phyloP scores from a whole-genome alignment of 1,284 basidiomycete species.

The Rhizoctonia solani region DNA sequence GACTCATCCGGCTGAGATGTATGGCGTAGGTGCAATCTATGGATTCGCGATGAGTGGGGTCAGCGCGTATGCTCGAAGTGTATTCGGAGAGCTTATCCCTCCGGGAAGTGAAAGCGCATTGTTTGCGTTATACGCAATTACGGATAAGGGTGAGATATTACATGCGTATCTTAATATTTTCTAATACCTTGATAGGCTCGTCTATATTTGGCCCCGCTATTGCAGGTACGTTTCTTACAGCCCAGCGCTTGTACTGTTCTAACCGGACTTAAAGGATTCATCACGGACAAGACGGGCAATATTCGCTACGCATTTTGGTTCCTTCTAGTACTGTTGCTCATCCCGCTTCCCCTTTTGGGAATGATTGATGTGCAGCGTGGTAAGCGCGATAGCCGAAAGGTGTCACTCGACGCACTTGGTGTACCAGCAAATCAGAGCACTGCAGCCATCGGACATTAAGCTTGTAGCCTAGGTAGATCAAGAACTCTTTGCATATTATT shows the following conservation, averaged over 20 bases:
- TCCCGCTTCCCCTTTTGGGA: conserved; percentile 74
- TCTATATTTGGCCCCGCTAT: conserved; percentile 35
- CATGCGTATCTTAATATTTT: not conserved
- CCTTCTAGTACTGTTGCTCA: conserved; percentile 76
- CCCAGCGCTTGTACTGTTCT: not conserved
- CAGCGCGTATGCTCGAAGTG: conserved; percentile 65
- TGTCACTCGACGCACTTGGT: conserved; percentile 22
- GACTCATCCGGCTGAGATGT: conserved; percentile 82
- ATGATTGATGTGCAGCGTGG: conserved; percentile 72
- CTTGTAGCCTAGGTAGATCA: too few relatives aligned
- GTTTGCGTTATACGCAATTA: conserved; percentile 80
- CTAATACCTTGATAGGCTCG: conserved; percentile 13
- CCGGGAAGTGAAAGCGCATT: conserved; percentile 76
- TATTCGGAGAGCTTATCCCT: conserved; percentile 78
- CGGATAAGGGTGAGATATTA: conserved; percentile 66
- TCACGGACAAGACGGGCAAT: conserved; percentile 84
- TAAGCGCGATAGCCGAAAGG: conserved; percentile 42
- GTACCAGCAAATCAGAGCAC: not conserved
- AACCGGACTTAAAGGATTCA: conserved; percentile 55
- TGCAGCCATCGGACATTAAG: not conserved
- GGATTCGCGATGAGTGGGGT: conserved; percentile 9
- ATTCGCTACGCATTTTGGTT: conserved; percentile 90
- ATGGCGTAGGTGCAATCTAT: conserved; percentile 54
- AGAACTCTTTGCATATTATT: too few relatives aligned
- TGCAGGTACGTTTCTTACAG: conserved; percentile 8